A percentile compares a stretch with the other conserved stretches of the same genome.
Conservation (phyloP, 2,329 filamentous ascomycete species). For the Teratosphaeria pseudoeucalypti region DNA sequence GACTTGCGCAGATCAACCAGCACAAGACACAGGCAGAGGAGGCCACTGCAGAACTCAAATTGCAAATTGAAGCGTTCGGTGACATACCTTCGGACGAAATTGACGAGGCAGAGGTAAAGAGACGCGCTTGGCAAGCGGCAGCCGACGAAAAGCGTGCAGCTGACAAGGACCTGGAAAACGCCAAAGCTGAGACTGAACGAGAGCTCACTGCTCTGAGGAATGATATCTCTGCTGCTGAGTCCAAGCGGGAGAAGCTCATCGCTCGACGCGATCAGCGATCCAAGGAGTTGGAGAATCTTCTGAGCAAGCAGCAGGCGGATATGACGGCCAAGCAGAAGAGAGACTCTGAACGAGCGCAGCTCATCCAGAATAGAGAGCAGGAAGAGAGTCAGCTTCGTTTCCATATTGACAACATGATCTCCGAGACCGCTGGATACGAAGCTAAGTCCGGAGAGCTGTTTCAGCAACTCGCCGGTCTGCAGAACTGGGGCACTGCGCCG, state of each 20-base stretch:
- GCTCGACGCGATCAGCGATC: slow-evolving; percentile 62
- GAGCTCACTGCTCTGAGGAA: slow-evolving; percentile 53
- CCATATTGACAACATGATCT: slow-evolving; percentile 29
- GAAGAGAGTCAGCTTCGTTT: slow-evolving; percentile 29
- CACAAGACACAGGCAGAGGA: slow-evolving; percentile 62
- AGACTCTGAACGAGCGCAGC: slow-evolving; percentile 20
- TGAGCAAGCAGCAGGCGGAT: slow-evolving; percentile 54
- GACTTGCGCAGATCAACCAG: slow-evolving; percentile 63
- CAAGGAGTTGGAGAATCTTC: slow-evolving; percentile 60
- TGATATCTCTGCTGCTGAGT: slow-evolving; percentile 53
- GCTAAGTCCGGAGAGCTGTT: slow-evolving; percentile 31
- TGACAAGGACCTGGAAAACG: slow-evolving; percentile 48
- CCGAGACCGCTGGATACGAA: slow-evolving; percentile 27
- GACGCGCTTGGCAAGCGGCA: slow-evolving; percentile 48
- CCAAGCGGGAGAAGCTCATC: slow-evolving; percentile 63
- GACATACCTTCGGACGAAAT: slow-evolving; percentile 53
- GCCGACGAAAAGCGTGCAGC: slow-evolving; percentile 40
- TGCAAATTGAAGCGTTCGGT: slow-evolving; percentile 55
- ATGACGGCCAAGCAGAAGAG: slow-evolving; percentile 25
- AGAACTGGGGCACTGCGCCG: slow-evolving; percentile 15
- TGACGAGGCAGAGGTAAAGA: slow-evolving; percentile 46
- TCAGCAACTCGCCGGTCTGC: slow-evolving; percentile 25
- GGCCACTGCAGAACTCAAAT: slow-evolving; percentile 45
- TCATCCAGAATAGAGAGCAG: slow-evolving; percentile 23
- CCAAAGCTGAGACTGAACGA: slow-evolving; percentile 52